A percentile compares a stretch with the other conserved stretches of the same genome.
These are phyloP conservation scores for Clonostachys chloroleuca DNA, from an alignment of 2,329 filamentous ascomycete species.

Conservation along the genomic window DNA sequence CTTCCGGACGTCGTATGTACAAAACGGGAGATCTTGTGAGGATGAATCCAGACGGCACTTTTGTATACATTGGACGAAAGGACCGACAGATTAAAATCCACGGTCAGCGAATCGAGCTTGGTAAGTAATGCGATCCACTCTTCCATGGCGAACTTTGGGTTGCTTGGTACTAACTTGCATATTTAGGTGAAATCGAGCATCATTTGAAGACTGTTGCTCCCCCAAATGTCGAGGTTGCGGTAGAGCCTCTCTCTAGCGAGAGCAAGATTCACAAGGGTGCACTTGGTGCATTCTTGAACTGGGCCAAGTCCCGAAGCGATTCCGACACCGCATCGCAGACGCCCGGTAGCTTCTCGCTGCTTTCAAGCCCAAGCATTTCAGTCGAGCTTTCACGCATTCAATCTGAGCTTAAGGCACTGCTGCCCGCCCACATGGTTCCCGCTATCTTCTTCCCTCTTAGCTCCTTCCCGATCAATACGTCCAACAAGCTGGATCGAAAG, in stretches of 20 bases:
- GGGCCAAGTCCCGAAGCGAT: no score
- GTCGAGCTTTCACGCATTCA: constrained; percentile 2
- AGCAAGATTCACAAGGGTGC: constrained; percentile 8
- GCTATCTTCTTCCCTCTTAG: constrained; percentile 2
- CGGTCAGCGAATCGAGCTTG: constrained; percentile 9
- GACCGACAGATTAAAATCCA: constrained; percentile 45
- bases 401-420: constrained; percentile 2
- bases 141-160: no score
- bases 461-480: constrained; percentile 5
- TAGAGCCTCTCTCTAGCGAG: constrained; percentile 14
- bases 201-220: background rate
- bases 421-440: constrained; percentile 9
- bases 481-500: constrained; percentile 8
- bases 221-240: background rate
- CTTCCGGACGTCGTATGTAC: constrained; percentile 26
- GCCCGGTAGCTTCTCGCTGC: background rate
- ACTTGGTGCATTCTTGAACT: constrained; percentile 12
- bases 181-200: constrained; percentile 17
- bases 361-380: constrained; percentile 7
- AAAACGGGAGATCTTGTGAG: constrained; percentile 6
- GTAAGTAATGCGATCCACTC: no score
- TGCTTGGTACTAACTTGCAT: no score
- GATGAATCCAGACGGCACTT: constrained; percentile 6
- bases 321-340: no score
- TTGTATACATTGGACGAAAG: constrained; percentile 19